Percentiles rank a stretch among this genome's conserved stretches.
Evolutionary conservation across 345 rosid genomes (phyloP).

Genomic region (Lagerstroemia speciosa): DNA sequence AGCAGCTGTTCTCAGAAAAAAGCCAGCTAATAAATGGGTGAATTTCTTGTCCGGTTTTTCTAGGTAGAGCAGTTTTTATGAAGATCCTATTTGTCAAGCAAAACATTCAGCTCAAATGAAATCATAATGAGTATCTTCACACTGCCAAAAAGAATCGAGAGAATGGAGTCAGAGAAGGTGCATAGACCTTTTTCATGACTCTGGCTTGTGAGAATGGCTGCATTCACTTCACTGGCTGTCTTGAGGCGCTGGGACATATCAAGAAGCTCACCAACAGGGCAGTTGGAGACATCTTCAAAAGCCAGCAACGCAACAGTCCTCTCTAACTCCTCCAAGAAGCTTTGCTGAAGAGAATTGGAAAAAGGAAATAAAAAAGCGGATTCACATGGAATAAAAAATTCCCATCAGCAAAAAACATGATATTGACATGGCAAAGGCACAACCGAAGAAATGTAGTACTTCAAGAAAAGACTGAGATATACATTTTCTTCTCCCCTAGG

Average conservation of each 20-base stretch:
- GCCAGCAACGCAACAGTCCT: constrained; percentile 85
- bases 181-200: constrained; percentile 84
- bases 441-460: no score
- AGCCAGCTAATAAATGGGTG: neutral
- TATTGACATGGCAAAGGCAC: neutral
- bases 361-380: neutral
- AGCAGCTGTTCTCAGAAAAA: neutral
- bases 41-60: neutral
- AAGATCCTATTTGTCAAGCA: neutral
- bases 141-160: neutral
- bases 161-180: neutral
- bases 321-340: constrained; percentile 90
- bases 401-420: neutral
- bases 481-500: constrained; percentile 97
- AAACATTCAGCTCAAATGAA: neutral
- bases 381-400: neutral
- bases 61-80: neutral
- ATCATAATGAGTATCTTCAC: neutral
- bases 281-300: constrained; percentile 79
- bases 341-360: constrained; percentile 36
- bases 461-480: constrained; percentile 3
- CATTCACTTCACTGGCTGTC: constrained; percentile 95
- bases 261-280: constrained; percentile 81
- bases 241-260: constrained; percentile 88
- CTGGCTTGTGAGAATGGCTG: constrained; percentile 97